Evolutionary conservation across 371 early-diverging fungal genomes (phyloP).

Genomic region (Saksenaea oblongispora): DNA sequence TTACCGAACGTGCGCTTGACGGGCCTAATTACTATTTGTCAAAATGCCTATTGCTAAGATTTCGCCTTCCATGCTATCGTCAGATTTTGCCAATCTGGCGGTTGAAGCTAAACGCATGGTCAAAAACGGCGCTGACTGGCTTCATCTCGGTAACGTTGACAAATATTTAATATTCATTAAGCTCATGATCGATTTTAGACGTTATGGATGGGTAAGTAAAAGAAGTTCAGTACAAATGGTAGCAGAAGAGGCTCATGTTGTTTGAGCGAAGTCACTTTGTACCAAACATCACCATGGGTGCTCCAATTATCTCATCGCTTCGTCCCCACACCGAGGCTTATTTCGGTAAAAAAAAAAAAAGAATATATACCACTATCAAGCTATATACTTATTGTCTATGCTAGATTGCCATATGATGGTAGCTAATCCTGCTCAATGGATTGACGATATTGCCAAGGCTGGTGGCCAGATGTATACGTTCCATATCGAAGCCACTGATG

Average conservation of each 20-base stretch:
- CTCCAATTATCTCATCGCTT: constrained; percentile 88
- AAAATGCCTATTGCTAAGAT: constrained; percentile 76
- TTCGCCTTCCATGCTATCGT: constrained; percentile 91
- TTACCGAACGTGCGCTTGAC: no score
- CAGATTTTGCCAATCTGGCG: constrained; percentile 91
- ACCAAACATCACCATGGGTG: constrained; percentile 96
- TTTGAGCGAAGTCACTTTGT: constrained; percentile 85
- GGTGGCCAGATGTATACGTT: constrained; percentile 93
- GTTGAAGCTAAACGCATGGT: constrained; percentile 89
- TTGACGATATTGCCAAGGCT: constrained; percentile 91
- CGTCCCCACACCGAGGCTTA: constrained; percentile 90
- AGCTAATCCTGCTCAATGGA: constrained; percentile 91
- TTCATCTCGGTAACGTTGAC: constrained; percentile 82
- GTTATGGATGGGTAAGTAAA: constrained; percentile 79
- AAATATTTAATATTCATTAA: neutral
- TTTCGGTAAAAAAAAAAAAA: constrained; percentile 60
- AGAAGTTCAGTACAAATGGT: neutral
- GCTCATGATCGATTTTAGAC: constrained; percentile 41
- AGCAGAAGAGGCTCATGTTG: neutral
- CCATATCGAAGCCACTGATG: constrained; percentile 91
- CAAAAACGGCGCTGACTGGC: constrained; percentile 90
- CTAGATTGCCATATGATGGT: constrained; percentile 98
- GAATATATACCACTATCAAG: neutral
- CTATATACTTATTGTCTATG: constrained; percentile 4
- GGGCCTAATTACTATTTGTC: neutral